A percentile compares a stretch with the other conserved stretches of the same genome.
Evolutionary conservation across 768 basidiomycete genomes (phyloP).

Genomic region (Amanita fuliginea): DNA sequence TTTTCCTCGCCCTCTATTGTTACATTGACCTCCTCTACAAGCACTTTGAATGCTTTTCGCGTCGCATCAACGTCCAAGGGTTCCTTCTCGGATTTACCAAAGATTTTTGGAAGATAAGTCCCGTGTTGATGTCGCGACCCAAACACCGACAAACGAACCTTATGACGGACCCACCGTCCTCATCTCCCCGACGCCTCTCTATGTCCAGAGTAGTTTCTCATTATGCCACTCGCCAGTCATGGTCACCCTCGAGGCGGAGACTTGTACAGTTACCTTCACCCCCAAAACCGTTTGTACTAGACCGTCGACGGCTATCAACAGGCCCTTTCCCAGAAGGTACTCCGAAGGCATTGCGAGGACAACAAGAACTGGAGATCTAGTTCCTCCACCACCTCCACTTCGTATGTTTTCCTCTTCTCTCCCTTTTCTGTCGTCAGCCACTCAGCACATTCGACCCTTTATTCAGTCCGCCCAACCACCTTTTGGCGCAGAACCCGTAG

Average conservation of each 20-base stretch:
- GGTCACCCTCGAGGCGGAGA: slow-evolving; percentile 29
- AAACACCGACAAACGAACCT: neutral
- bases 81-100: no score
- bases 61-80: no score
- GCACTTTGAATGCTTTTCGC: no score
- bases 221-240: slow-evolving; percentile 28
- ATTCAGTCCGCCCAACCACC: slow-evolving; percentile 1
- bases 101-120: no score
- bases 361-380: slow-evolving; percentile 31
- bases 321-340: slow-evolving; percentile 12
- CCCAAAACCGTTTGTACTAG: slow-evolving; percentile 5
- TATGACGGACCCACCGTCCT: slow-evolving; percentile 44
- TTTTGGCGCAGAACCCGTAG: slow-evolving; percentile 37
- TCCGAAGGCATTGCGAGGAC: slow-evolving; percentile 16
- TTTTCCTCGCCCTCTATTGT: no score
- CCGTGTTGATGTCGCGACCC: no score
- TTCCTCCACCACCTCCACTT: slow-evolving; percentile 53
- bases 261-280: slow-evolving; percentile 5
- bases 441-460: neutral
- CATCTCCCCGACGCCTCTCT: slow-evolving; percentile 34
- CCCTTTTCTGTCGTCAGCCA: neutral
- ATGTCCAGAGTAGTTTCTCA: slow-evolving; percentile 21
- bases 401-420: slow-evolving; percentile 29
- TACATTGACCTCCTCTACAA: no score
- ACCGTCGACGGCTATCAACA: slow-evolving; percentile 3